Evolutionary conservation across 176 grass and related monocot species (phyloP).

Genomic region (Raddia guianensis): DNA sequence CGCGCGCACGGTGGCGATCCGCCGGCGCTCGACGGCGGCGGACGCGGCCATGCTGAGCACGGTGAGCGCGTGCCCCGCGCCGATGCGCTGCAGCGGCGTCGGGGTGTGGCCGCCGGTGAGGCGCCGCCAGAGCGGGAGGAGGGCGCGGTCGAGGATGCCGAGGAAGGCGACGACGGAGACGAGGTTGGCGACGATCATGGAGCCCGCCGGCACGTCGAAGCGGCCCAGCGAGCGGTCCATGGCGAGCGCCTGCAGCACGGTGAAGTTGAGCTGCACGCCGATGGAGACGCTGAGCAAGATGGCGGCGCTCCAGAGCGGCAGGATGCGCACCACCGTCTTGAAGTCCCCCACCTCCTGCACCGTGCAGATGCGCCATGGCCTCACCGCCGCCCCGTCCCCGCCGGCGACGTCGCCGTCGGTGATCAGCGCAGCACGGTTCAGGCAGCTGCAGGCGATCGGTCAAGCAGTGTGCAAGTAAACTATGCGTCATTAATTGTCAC

Average conservation of each 20-base stretch:
- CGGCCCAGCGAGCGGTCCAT: slow-evolving; percentile 69
- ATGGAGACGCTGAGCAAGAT: slow-evolving; percentile 59
- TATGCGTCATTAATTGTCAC: background rate
- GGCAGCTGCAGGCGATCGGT: slow-evolving; percentile 37
- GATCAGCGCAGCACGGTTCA: slow-evolving; percentile 76
- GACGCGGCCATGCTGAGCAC: slow-evolving; percentile 54
- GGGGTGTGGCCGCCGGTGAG: slow-evolving; percentile 35
- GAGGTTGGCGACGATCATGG: slow-evolving; percentile 43
- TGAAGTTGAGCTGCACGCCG: slow-evolving; percentile 64
- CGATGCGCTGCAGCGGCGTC: slow-evolving; percentile 62
- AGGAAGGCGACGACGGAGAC: slow-evolving; percentile 41
- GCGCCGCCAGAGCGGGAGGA: slow-evolving; percentile 53
- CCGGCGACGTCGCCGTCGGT: slow-evolving; percentile 41
- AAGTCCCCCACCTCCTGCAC: slow-evolving; percentile 77
- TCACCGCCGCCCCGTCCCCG: slow-evolving; percentile 8
- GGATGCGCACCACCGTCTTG: slow-evolving; percentile 59
- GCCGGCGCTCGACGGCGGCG: slow-evolving; percentile 52
- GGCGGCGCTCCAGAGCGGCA: slow-evolving; percentile 61
- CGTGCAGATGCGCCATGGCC: slow-evolving; percentile 66
- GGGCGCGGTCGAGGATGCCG: slow-evolving; percentile 54
- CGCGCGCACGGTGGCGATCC: slow-evolving; percentile 37
- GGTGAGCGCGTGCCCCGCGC: slow-evolving; percentile 57
- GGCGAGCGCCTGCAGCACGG: slow-evolving; percentile 65
- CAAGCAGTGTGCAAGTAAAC: background rate
- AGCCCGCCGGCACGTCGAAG: slow-evolving; percentile 64